These are phyloP conservation scores for Hanseniaspora guilliermondii DNA, from an alignment of 805 yeast species.

Conservation along the genomic window DNA sequence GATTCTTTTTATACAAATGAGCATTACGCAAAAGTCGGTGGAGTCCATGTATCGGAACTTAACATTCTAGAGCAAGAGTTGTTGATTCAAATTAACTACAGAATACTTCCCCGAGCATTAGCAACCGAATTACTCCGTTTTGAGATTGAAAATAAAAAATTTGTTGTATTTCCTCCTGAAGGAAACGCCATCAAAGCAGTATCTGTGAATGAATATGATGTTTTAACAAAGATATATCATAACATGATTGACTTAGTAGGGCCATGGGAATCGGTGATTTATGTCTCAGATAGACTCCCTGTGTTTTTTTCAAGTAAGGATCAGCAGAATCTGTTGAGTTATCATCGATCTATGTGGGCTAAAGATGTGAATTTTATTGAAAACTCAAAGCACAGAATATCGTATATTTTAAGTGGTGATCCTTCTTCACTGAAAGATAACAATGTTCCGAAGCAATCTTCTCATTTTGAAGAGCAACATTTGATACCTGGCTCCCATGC, in stretches of 20 bases:
- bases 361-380: slow-evolving; percentile 12
- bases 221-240: slow-evolving; percentile 37
- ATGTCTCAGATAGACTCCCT: slow-evolving; percentile 14
- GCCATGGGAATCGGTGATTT: slow-evolving; percentile 19
- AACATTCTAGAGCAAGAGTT: slow-evolving; percentile 85
- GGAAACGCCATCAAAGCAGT: slow-evolving; percentile 7
- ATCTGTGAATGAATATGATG: slow-evolving; percentile 28
- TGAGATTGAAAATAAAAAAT: slow-evolving; percentile 16
- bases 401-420: neutral
- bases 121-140: slow-evolving; percentile 31
- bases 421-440: neutral
- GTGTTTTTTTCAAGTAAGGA: slow-evolving; percentile 7
- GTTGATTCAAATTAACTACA: slow-evolving; percentile 64
- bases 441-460: neutral
- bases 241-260: slow-evolving; percentile 43
- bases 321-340: neutral
- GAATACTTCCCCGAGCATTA: slow-evolving; percentile 47
- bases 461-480: neutral
- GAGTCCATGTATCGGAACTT: slow-evolving; percentile 69
- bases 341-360: slow-evolving; percentile 11
- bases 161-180: slow-evolving; percentile 11
- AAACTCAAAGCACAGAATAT: slow-evolving; percentile 1
- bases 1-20: slow-evolving; percentile 88
- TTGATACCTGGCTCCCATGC: neutral
- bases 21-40: slow-evolving; percentile 94